Conservation (phyloP, 371 early-diverging fungal species). For the Coemansia sp. region DNA sequence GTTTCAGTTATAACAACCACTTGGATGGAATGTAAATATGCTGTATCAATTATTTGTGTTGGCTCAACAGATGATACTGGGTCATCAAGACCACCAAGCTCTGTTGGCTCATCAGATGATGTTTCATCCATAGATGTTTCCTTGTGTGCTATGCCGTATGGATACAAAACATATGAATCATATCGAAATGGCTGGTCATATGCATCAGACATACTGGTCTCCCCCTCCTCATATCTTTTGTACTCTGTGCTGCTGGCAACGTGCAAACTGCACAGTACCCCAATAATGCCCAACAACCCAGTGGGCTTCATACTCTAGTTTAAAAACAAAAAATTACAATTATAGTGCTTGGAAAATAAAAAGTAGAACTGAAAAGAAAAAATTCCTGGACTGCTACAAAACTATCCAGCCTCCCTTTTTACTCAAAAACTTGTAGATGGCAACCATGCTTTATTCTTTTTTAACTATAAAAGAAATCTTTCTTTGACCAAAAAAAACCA, state of each 20-base stretch:
- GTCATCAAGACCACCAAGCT: conserved; percentile 1
- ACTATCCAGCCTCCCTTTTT: background rate
- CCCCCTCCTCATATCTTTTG: background rate
- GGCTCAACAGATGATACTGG: background rate
- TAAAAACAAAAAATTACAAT: background rate
- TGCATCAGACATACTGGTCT: background rate
- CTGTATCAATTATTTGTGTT: background rate
- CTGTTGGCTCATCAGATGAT: background rate
- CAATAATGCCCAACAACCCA: background rate
- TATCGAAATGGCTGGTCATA: background rate
- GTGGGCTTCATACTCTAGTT: background rate
- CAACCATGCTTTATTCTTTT: background rate
- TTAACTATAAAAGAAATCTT: background rate
- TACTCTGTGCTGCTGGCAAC: background rate
- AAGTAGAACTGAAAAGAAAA: background rate
- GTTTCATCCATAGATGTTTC: conserved; percentile 1
- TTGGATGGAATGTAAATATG: background rate
- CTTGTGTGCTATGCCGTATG: background rate
- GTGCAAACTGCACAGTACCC: background rate
- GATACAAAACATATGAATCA: background rate
- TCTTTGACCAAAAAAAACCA: background rate
- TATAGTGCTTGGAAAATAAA: background rate
- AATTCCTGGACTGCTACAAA: conserved; percentile 15
- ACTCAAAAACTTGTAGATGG: too few relatives aligned
- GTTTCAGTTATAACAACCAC: background rate